Evolutionary conservation across 306 rosid genomes (phyloP).

Genomic region (Vicia sativa): DNA sequence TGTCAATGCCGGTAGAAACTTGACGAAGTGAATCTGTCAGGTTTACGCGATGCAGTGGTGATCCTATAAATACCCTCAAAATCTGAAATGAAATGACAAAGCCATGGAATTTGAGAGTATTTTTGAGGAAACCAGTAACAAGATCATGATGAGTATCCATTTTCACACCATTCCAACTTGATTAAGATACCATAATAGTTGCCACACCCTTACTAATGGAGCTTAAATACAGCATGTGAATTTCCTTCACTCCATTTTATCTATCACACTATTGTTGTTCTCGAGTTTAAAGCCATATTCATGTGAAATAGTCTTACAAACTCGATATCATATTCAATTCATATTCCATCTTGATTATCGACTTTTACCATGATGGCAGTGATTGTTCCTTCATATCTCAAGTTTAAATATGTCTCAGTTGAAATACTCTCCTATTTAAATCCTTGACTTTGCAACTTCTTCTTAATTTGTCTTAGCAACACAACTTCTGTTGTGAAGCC

Average conservation of each 20-base stretch:
- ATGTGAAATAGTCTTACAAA: too few relatives aligned
- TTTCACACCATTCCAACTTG: slow-evolving; percentile 56
- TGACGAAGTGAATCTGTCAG: slow-evolving; percentile 47
- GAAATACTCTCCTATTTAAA: too few relatives aligned
- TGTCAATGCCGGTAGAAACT: slow-evolving; percentile 57
- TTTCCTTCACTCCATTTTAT: slow-evolving; percentile 40
- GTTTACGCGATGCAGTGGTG: slow-evolving; percentile 47
- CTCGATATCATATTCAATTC: too few relatives aligned
- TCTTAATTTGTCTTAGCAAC: too few relatives aligned
- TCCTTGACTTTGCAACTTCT: too few relatives aligned
- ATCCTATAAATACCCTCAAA: slow-evolving; percentile 55
- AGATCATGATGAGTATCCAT: slow-evolving; percentile 51
- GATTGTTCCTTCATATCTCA: too few relatives aligned
- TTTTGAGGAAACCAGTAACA: slow-evolving; percentile 48
- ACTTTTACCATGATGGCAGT: too few relatives aligned
- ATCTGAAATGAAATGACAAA: slow-evolving; percentile 57
- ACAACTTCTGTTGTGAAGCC: too few relatives aligned
- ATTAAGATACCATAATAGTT: slow-evolving; percentile 54
- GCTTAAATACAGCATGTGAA: slow-evolving; percentile 47
- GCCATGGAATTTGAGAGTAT: slow-evolving; percentile 52
- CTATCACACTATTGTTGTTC: slow-evolving; percentile 45
- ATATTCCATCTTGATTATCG: too few relatives aligned
- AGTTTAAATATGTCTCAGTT: too few relatives aligned
- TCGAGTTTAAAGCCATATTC: too few relatives aligned
- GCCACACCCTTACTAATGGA: slow-evolving; percentile 53